Base-by-base conservation (phyloP, 768 basidiomycete species). In the Pholiota microspora region DNA sequence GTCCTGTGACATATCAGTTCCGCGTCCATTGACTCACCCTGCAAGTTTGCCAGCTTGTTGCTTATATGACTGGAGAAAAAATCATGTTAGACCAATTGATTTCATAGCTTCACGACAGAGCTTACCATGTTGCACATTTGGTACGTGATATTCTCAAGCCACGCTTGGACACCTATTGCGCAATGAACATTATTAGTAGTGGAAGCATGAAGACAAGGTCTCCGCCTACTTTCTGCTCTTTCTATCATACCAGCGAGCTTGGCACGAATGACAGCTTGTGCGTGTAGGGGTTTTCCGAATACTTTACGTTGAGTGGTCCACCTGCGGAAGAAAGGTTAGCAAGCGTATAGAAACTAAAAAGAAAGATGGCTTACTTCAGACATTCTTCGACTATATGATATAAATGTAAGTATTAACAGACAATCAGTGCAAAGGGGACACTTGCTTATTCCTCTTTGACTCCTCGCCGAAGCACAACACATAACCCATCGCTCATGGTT, bases 401-500 rank as follows among this genome's bases (percentile, higher is more conserved):
- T n/a, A n/a, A n/a, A n/a, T n/a, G n/a, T n/a, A n/a, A n/a, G n/a
- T n/a, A n/a, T n/a, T n/a, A n/a, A n/a, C n/a, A n/a, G n/a, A n/a
- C n/a, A 45, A 21, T 34, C 15, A 7, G 16, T 31, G 21, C 8
- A 10, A 47, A 25, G 25, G 3, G 32, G 29, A 29, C 9, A 60
- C 71, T 58, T 38, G 71, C 69, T 58, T 40, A 67, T 59, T 45
- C 59, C 58, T 49, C 74, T 66, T 51, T 74, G 73, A 53, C 75
- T 73, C 54, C 89, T 77, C n/a, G 86, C 86, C 28, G 82, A 83
- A 21, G 78, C 69, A 57, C 88, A 88, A 64, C 82, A 86, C 88
- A 94, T 94, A 24, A 91, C 89, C 92, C 91, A 95, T 60, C 89
- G 87, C 67, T 94, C 94, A 69, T 95, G 93, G 67, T 96, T 96